A percentile compares a stretch with the other conserved stretches of the same genome.
phyloP scores from a whole-genome alignment of 352 stramenopile genomes.

The Phytophthora quininea region DNA sequence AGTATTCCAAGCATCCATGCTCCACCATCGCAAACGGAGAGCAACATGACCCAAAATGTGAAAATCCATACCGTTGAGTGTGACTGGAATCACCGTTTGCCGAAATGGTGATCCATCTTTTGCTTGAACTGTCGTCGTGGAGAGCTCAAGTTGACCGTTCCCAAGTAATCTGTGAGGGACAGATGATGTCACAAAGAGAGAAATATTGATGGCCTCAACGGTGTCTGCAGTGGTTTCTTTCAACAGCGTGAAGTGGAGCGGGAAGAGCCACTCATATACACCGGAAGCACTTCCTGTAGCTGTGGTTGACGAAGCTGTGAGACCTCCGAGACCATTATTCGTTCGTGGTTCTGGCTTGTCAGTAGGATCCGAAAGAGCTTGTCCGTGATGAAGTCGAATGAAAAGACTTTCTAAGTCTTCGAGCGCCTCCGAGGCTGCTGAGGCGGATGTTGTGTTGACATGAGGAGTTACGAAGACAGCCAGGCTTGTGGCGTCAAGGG shows the following conservation, averaged over 20 bases:
- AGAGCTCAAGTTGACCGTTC: slow-evolving; percentile 26
- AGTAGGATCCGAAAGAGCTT: slow-evolving; percentile 1
- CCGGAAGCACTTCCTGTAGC: slow-evolving; percentile 8
- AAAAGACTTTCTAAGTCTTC: slow-evolving; percentile 22
- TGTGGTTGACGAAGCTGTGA: slow-evolving; percentile 31
- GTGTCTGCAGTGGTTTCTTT: slow-evolving; percentile 3
- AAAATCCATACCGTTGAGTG: slow-evolving; percentile 6
- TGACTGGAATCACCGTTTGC: slow-evolving; percentile 33
- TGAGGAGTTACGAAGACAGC: slow-evolving; percentile 12
- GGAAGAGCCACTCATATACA: slow-evolving; percentile 45
- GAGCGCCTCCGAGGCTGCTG: not conserved
- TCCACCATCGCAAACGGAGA: slow-evolving; percentile 53
- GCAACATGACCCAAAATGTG: slow-evolving; percentile 33
- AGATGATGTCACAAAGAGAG: slow-evolving; percentile 32
- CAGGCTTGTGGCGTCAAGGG: slow-evolving; percentile 24
- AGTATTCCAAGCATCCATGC: slow-evolving; percentile 38
- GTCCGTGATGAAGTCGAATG: slow-evolving; percentile 17
- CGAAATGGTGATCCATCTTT: slow-evolving; percentile 29
- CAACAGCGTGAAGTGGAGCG: slow-evolving; percentile 25
- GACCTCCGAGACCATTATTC: slow-evolving; percentile 1
- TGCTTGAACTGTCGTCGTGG: slow-evolving; percentile 5
- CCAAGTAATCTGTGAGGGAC: slow-evolving; percentile 22
- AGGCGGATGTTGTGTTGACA: not conserved
- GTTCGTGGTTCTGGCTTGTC: not conserved
- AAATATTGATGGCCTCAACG: slow-evolving; percentile 20